phyloP scores from a whole-genome alignment of 441 rosid genomes.

The Erodium moschatum region DNA sequence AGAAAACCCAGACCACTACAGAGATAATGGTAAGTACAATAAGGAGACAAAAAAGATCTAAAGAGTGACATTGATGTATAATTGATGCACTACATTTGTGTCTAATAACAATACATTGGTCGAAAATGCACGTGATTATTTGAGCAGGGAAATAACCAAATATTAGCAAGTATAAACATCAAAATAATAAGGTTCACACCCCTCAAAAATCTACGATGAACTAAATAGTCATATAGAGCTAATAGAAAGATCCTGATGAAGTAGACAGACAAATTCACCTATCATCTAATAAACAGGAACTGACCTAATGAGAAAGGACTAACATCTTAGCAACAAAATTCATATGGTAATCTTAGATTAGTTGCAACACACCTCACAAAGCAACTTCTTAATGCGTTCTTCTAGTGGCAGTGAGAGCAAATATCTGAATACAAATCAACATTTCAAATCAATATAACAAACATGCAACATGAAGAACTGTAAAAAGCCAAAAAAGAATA shows the following conservation, averaged over 20 bases:
- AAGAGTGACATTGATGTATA: neutral
- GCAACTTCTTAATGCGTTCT: conserved; percentile 61
- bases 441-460: conserved; percentile 9
- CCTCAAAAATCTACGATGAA: neutral
- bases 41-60: neutral
- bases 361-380: conserved; percentile 54
- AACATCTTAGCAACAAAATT: neutral
- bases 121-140: neutral
- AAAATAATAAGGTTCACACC: neutral
- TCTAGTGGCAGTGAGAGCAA: conserved; percentile 53
- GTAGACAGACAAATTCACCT: neutral
- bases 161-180: neutral
- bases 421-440: conserved; percentile 35
- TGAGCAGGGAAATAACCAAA: neutral
- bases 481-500: neutral
- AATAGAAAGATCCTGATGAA: neutral
- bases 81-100: neutral
- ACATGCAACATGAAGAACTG: neutral
- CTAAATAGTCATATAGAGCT: neutral
- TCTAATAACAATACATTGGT: neutral
- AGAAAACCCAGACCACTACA: neutral
- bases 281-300: neutral
- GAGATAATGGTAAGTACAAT: neutral
- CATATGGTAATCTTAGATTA: conserved; percentile 4
- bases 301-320: neutral